A percentile compares a stretch with the other conserved stretches of the same genome.
These are phyloP conservation scores for Coelastrella sp. DNA, from an alignment of 139 green algal species.

Conservation along the genomic window DNA sequence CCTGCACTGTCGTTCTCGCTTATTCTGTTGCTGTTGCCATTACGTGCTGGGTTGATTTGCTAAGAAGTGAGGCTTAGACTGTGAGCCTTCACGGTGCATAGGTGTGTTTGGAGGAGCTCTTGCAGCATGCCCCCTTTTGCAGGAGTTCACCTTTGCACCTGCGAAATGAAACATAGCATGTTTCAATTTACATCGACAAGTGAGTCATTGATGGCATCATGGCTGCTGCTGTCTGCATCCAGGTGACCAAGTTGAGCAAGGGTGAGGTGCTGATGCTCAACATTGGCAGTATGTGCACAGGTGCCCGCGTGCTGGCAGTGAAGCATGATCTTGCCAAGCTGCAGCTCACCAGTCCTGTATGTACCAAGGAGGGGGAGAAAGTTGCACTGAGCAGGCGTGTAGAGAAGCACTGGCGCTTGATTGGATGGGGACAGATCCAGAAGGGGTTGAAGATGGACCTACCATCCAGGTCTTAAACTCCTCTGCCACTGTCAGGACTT, in stretches of 20 bases:
- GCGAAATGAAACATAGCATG: too few relatives aligned
- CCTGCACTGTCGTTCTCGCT: too few relatives aligned
- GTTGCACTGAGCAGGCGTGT: conserved; percentile 95
- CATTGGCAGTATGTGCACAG: conserved; percentile 99
- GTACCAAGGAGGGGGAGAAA: conserved; percentile 99
- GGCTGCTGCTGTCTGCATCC: neutral
- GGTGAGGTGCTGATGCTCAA: conserved; percentile 99
- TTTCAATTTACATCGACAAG: neutral
- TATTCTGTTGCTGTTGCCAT: too few relatives aligned
- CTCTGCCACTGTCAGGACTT: neutral
- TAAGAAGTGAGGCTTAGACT: too few relatives aligned
- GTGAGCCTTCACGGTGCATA: too few relatives aligned
- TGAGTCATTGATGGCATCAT: neutral
- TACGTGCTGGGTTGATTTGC: too few relatives aligned
- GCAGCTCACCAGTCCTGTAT: conserved; percentile 97
- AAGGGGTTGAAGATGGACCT: conserved; percentile 82
- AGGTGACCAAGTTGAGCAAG: conserved; percentile 96
- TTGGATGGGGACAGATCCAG: conserved; percentile 98
- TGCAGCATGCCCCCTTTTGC: too few relatives aligned
- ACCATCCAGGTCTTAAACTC: conserved; percentile 30
- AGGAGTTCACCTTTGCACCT: too few relatives aligned
- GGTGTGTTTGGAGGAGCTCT: too few relatives aligned
- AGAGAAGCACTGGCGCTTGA: conserved; percentile 99
- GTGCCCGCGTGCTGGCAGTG: conserved; percentile 94
- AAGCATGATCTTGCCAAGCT: conserved; percentile 99